phyloP scores from a whole-genome alignment of 495 filamentous ascomycete genomes.

The Aspergillus nanangensis region DNA sequence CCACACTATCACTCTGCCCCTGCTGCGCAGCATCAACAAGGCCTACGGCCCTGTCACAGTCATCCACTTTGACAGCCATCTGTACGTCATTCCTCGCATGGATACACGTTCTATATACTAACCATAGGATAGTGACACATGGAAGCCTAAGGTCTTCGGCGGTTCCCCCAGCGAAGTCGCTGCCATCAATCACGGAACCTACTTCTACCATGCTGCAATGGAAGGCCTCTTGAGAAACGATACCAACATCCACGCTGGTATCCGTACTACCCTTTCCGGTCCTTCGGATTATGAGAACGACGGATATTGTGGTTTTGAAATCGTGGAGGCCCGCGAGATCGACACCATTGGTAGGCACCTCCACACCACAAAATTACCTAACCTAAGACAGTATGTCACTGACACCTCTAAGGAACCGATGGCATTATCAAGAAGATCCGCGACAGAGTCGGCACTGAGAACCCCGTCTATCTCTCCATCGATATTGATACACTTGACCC shows the following conservation, averaged over 20 bases:
- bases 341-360: slow-evolving; percentile 61
- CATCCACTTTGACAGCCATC: slow-evolving; percentile 70
- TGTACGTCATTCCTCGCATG: slow-evolving; percentile 37
- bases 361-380: no score
- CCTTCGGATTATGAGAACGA: slow-evolving; percentile 78
- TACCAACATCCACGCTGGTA: slow-evolving; percentile 82
- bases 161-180: slow-evolving; percentile 60
- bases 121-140: slow-evolving; percentile 46
- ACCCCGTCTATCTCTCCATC: slow-evolving; percentile 77
- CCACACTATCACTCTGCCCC: slow-evolving; percentile 59
- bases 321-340: slow-evolving; percentile 77
- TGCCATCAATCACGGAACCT: slow-evolving; percentile 80
- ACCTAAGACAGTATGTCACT: neutral
- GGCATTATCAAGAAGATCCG: slow-evolving; percentile 75
- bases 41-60: slow-evolving; percentile 65
- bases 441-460: slow-evolving; percentile 64
- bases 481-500: slow-evolving; percentile 89
- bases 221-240: slow-evolving; percentile 76
- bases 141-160: slow-evolving; percentile 68
- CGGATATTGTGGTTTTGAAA: slow-evolving; percentile 75
- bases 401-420: slow-evolving; percentile 25
- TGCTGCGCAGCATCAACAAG: slow-evolving; percentile 60
- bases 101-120: no score
- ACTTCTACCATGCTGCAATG: slow-evolving; percentile 64
- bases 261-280: slow-evolving; percentile 71